phyloP scores from a whole-genome alignment of 2,329 filamentous ascomycete species.

The Aphanoascus verrucosus region DNA sequence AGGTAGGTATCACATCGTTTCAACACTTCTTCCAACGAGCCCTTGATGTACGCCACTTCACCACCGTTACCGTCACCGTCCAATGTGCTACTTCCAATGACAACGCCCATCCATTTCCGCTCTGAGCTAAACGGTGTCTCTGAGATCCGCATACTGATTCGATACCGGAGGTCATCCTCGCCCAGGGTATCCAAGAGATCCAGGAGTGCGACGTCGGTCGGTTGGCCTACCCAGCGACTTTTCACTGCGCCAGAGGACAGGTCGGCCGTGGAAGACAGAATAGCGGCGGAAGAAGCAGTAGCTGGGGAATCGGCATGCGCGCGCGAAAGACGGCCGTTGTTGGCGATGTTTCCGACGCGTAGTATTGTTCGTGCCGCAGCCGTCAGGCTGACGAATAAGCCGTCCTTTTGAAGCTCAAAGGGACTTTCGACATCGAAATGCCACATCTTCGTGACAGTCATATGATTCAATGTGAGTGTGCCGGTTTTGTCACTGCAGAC shows the following conservation, averaged over 20 bases:
- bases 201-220: constrained; percentile 93
- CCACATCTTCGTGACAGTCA: constrained; percentile 97
- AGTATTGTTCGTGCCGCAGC: constrained; percentile 69
- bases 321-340: constrained; percentile 75
- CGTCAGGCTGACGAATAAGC: constrained; percentile 49
- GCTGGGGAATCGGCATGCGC: constrained; percentile 59
- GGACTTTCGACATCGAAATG: constrained; percentile 61
- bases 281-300: constrained; percentile 60
- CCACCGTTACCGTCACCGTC: constrained; percentile 47
- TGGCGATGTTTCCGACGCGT: constrained; percentile 90
- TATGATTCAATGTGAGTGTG: constrained; percentile 92
- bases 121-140: constrained; percentile 96
- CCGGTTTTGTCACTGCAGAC: constrained; percentile 98
- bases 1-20: constrained; percentile 84
- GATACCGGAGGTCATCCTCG: constrained; percentile 81
- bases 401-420: constrained; percentile 47
- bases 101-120: constrained; percentile 98
- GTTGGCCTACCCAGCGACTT: constrained; percentile 92
- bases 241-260: constrained; percentile 51
- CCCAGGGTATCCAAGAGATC: constrained; percentile 84
- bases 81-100: constrained; percentile 50
- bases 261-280: constrained; percentile 73
- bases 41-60: constrained; percentile 90
- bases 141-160: constrained; percentile 66
- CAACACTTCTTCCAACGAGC: constrained; percentile 77